Conservation (phyloP, 1,284 basidiomycete genomes). For the Gymnopus androsaceus region DNA sequence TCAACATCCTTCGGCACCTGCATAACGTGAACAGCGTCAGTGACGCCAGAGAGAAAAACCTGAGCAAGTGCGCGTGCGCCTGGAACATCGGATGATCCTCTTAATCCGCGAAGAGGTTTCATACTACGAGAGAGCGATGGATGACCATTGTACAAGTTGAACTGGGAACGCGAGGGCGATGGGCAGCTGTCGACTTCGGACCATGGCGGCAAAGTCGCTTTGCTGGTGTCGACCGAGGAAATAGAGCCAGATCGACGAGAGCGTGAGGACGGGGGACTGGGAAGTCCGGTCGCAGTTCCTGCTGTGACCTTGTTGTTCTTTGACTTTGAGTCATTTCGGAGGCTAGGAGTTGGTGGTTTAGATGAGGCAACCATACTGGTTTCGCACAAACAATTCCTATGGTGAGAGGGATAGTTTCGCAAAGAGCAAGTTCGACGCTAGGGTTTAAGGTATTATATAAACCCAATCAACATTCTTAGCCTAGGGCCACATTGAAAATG, state of each 20-base stretch:
- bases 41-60: constrained; percentile 22
- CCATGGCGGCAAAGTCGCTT: neutral
- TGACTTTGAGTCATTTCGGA: neutral
- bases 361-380: neutral
- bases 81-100: neutral
- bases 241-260: neutral
- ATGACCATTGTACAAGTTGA: constrained; percentile 8
- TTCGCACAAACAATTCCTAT: neutral
- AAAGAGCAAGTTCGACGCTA: no score
- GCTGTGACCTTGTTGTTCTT: neutral
- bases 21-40: constrained; percentile 23
- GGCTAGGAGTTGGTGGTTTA: neutral
- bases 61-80: constrained; percentile 18
- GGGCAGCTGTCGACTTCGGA: neutral
- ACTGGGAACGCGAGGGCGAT: constrained; percentile 2
- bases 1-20: constrained; percentile 23
- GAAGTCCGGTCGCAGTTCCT: neutral
- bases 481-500: no score
- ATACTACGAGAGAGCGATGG: constrained; percentile 10
- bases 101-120: neutral
- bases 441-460: no score
- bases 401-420: no score
- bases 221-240: neutral
- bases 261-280: neutral
- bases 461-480: neutral